These are phyloP conservation scores for Globisporangium perplexum DNA, from an alignment of 352 stramenopile species.

Conservation along the genomic window DNA sequence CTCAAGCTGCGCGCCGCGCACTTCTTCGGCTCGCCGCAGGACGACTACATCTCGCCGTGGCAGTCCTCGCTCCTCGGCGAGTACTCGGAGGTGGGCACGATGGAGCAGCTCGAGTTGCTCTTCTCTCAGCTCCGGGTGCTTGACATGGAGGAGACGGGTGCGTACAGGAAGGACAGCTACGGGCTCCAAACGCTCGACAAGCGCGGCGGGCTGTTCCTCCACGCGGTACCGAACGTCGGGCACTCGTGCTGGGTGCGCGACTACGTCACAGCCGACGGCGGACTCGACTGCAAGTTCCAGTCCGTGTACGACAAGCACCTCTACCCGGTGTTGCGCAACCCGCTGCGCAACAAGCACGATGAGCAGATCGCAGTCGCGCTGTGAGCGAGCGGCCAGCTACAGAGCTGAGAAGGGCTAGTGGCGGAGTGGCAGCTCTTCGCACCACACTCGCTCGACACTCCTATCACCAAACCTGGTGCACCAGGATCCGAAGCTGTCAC, in stretches of 20 bases:
- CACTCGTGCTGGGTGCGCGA: constrained; percentile 32
- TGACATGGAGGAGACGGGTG: constrained; percentile 19
- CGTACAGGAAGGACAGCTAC: constrained; percentile 31
- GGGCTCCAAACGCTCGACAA: constrained; percentile 27
- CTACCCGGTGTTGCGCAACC: constrained; percentile 16
- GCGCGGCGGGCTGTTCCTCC: constrained; percentile 25
- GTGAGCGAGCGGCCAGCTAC: no score
- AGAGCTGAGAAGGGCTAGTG: no score
- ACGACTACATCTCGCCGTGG: constrained; percentile 22
- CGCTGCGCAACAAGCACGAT: constrained; percentile 1
- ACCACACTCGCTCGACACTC: no score
- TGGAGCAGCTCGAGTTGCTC: constrained; percentile 20
- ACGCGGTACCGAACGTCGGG: constrained; percentile 15
- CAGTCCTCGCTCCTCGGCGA: constrained; percentile 19
- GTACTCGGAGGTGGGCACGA: constrained; percentile 13
- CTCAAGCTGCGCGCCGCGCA: constrained; percentile 14
- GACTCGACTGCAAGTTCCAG: constrained; percentile 25
- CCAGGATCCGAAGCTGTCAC: no score
- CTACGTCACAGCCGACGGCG: constrained; percentile 8
- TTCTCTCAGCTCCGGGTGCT: constrained; percentile 29
- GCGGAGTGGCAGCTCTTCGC: no score
- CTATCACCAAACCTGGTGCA: no score
- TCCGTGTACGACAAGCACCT: constrained; percentile 35
- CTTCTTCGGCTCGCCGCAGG: constrained; percentile 26
- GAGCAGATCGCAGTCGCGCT: not conserved